Evolutionary conservation across 805 yeast species (phyloP), one percentile per base, ranked within the genome.

Genomic region (Lipomyces starkeyi): DNA sequence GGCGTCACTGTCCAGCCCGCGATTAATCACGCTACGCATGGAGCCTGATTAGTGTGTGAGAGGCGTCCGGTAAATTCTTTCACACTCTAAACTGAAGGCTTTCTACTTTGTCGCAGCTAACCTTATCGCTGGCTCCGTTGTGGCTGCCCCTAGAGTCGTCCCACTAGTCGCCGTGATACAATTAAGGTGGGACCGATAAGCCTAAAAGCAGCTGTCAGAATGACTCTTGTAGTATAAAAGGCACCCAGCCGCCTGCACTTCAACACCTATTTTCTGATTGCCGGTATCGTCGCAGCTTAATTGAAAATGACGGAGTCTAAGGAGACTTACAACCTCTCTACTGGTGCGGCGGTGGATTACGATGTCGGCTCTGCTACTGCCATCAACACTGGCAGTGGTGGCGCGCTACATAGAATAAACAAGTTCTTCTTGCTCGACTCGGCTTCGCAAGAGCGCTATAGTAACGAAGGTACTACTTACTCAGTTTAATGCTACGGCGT

Each of bases 391-490:
- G 59, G 59, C n/a, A 17, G 27, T 2, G 62, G 66, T 22, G 49
- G 58, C 20, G 57, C 27, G 6, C 58, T 54, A 29, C 61, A 59
- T 59, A 63, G 58, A 22, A 40, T 67, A 34, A 43, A 64, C 62
- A 63, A 67, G 35, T 69, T 67, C 29, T 9, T 61, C 14, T 43
- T 56, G 37, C 64, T 69, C 22, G 71, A 69, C 55, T 68, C 72
- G 3, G 72, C 69, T 27, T 35, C 64, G 14, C 59, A 56, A 1
- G 72, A 61, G 7, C 64, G 67, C 9, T 59, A 62, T 17, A 67
- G 71, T 59, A 69, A 69, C 47, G 69, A 67, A 35, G 71, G 69
- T 66, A 53, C 17, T 59, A 11, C 27, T 29, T n/a, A 20, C 22
- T 37, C 9, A 9, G 17, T 2, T 47, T 52, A 27, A 27, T 29